Conservation (phyloP, 192 early-diverging fungal genomes). For the Obelidium mucronatum region DNA sequence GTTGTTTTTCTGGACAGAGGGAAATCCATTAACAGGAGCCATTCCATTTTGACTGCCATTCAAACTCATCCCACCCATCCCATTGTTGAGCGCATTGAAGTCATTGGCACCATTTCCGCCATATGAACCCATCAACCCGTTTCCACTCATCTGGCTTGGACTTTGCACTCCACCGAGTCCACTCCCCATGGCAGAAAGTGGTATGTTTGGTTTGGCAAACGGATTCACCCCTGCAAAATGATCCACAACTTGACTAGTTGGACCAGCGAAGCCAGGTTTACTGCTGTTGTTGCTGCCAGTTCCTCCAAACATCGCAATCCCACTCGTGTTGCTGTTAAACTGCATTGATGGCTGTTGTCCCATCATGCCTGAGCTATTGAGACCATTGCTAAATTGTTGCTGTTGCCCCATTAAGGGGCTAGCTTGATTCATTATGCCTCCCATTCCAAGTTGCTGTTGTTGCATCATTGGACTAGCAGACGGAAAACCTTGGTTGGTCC, state of each 20-base stretch:
- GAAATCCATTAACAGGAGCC: not conserved
- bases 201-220: constrained; percentile 26
- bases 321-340: constrained; percentile 16
- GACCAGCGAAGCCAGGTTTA: not conserved
- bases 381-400: not conserved
- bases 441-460: not conserved
- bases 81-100: not conserved
- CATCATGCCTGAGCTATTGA: not conserved
- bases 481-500: not conserved
- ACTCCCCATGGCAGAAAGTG: constrained; percentile 14
- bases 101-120: not conserved
- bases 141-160: constrained; percentile 3
- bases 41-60: not conserved
- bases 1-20: constrained; percentile 22
- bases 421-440: no score
- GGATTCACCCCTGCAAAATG: constrained; percentile 28
- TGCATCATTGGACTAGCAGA: not conserved
- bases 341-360: not conserved
- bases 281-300: constrained; percentile 10
- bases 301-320: no score
- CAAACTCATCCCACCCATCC: not conserved
- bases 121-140: not conserved
- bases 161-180: not conserved
- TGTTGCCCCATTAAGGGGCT: not conserved
- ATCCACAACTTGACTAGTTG: constrained; percentile 22